Evolutionary conservation across 1,139 yeast genomes (phyloP).

Genomic region (Maudiozyma humilis): DNA sequence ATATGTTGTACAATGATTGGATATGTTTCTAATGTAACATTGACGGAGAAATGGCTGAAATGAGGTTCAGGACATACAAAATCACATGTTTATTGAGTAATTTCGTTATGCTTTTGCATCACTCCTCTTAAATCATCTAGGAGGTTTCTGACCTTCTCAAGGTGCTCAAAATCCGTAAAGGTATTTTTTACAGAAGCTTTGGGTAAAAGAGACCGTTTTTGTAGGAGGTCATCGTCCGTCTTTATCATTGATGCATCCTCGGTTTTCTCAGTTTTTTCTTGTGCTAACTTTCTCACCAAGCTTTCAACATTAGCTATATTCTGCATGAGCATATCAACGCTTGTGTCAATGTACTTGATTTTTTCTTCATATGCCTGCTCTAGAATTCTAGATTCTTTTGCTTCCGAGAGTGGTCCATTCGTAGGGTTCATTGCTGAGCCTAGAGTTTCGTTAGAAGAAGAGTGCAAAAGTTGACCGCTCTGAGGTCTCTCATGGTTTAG

Average conservation of each 20-base stretch:
- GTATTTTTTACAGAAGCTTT: neutral
- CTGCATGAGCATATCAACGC: neutral
- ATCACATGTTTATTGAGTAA: neutral
- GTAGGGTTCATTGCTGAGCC: neutral
- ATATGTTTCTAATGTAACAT: neutral
- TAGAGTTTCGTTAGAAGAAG: conserved; percentile 2
- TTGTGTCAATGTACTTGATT: neutral
- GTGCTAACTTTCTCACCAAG: neutral
- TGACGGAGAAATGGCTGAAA: too few species aligned
- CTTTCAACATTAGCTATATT: neutral
- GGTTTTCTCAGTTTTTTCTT: neutral
- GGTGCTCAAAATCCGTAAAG: neutral
- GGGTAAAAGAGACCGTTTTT: too few species aligned
- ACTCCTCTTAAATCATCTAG: neutral
- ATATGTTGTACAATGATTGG: too few species aligned
- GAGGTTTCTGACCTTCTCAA: too few species aligned
- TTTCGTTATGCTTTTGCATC: neutral
- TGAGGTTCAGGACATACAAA: too few species aligned
- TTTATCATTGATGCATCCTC: too few species aligned
- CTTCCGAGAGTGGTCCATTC: neutral
- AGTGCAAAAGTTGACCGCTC: neutral
- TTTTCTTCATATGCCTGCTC: neutral
- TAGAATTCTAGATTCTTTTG: neutral
- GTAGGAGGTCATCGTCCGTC: too few species aligned
- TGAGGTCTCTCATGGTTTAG: neutral